Conservation (phyloP, 2,329 filamentous ascomycete species). For the Sporothrix inflata region DNA sequence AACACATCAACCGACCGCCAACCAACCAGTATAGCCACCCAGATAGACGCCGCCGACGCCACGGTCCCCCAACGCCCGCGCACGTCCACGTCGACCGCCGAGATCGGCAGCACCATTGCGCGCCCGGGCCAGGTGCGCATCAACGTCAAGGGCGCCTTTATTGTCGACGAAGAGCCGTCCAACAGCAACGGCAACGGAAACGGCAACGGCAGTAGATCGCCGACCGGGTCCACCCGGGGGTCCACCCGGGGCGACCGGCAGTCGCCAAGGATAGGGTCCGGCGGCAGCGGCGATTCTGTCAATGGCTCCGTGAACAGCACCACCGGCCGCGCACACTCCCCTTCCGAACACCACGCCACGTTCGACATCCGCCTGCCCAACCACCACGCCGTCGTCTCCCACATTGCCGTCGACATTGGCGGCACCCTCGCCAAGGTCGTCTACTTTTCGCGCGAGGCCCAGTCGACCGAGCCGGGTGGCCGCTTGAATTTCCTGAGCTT, state of each 20-base stretch:
- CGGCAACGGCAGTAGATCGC: constrained; percentile 11
- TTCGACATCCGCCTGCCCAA: constrained; percentile 96
- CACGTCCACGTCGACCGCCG: constrained; percentile 55
- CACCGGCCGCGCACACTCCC: constrained; percentile 36
- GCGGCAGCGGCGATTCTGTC: constrained; percentile 37
- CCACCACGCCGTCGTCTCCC: constrained; percentile 92
- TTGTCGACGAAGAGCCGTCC: constrained; percentile 77
- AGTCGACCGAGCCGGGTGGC: constrained; percentile 78
- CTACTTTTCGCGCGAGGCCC: constrained; percentile 89
- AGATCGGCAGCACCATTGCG: constrained; percentile 64
- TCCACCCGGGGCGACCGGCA: not conserved
- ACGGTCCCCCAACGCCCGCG: constrained; percentile 38
- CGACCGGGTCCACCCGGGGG: constrained; percentile 33
- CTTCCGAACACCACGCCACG: constrained; percentile 64
- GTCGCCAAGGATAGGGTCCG: not conserved
- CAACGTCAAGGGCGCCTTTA: constrained; percentile 95
- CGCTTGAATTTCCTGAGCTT: constrained; percentile 94
- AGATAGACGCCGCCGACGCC: constrained; percentile 3
- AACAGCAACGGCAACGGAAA: constrained; percentile 42
- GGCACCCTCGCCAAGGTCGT: constrained; percentile 95
- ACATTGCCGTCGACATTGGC: constrained; percentile 96
- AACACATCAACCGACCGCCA: not conserved
- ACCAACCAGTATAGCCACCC: not conserved
- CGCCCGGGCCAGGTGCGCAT: constrained; percentile 80
- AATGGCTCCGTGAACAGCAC: not conserved